A percentile compares a stretch with the other conserved stretches of the same genome.
These are phyloP conservation scores for Climacium dendroides DNA, from an alignment of 225 moss, liverwort and hornwort genomes.

Conservation along the genomic window DNA sequence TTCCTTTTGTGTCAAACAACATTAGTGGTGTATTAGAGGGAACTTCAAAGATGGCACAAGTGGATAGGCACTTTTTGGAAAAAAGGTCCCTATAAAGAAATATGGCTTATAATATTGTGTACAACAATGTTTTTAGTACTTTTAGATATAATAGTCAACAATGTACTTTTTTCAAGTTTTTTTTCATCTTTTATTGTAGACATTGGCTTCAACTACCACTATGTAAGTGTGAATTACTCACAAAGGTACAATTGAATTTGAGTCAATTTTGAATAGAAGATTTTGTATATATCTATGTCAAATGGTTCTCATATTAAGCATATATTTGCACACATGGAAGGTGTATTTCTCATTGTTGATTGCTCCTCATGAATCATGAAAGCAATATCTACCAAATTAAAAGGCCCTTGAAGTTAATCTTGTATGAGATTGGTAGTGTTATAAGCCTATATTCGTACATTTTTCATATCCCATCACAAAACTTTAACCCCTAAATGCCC, in stretches of 20 bases:
- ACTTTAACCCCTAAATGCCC: background rate
- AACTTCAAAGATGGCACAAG: background rate
- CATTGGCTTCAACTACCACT: background rate
- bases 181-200: background rate
- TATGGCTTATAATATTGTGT: background rate
- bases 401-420: background rate
- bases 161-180: background rate
- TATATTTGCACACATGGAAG: background rate
- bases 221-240: background rate
- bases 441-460: background rate
- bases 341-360: background rate
- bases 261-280: background rate
- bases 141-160: background rate
- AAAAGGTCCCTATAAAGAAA: background rate
- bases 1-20: background rate
- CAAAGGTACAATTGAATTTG: background rate
- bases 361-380: background rate
- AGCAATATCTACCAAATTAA: background rate
- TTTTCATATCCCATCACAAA: background rate
- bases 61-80: background rate
- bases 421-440: background rate
- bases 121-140: background rate
- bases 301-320: background rate
- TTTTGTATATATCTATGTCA: too few species aligned
- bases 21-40: accelerated